Evolutionary conservation across 345 rosid genomes (phyloP).

Genomic region (Camelina neglecta): DNA sequence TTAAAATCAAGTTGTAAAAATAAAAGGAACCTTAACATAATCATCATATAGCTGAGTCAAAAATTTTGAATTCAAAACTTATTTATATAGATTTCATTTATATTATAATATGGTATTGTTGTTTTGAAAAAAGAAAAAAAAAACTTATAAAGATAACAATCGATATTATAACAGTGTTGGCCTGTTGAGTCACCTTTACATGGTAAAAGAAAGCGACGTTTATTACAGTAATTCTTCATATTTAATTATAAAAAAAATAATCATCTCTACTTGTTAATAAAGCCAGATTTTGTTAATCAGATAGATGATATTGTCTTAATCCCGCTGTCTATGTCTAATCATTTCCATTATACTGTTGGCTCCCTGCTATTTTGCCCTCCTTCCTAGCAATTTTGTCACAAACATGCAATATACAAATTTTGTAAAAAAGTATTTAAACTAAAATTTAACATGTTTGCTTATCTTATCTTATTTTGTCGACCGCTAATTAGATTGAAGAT

Average conservation of each 20-base stretch:
- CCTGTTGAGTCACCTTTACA: constrained; percentile 9
- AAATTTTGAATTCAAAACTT: not conserved
- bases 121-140: not conserved
- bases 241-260: constrained; percentile 22
- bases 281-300: constrained; percentile 40
- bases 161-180: constrained; percentile 5
- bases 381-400: not conserved
- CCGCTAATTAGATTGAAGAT: not conserved
- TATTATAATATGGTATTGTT: not conserved
- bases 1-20: constrained; percentile 17
- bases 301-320: constrained; percentile 42
- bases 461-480: not conserved
- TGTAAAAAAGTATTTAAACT: no score
- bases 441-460: not conserved
- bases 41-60: constrained; percentile 32
- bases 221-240: constrained; percentile 31
- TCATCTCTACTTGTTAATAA: constrained; percentile 27
- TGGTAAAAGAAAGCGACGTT: constrained; percentile 37
- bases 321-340: constrained; percentile 40
- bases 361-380: no score
- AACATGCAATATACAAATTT: not conserved
- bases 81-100: not conserved
- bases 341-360: constrained; percentile 36
- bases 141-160: not conserved
- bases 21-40: constrained; percentile 8